Conservation (phyloP, 1,284 basidiomycete genomes). For the Trichosporon sp. region DNA sequence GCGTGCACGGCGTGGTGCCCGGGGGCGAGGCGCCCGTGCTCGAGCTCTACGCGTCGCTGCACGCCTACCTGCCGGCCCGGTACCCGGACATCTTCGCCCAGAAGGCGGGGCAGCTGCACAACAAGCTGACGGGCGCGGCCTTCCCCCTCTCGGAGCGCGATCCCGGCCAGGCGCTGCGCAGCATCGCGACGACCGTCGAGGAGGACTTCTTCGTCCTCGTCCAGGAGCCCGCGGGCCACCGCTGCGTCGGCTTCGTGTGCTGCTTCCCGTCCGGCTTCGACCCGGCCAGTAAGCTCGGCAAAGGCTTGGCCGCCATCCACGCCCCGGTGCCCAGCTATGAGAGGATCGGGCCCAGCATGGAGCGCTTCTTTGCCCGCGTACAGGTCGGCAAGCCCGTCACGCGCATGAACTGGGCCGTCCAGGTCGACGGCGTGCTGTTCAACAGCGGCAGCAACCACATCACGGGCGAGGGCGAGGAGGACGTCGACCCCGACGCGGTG, state of each 20-base stretch:
- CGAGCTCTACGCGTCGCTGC: constrained; percentile 12
- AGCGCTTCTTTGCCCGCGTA: constrained; percentile 17
- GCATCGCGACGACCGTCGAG: constrained; percentile 16
- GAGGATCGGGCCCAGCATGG: constrained; percentile 17
- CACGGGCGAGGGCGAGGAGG: constrained; percentile 5
- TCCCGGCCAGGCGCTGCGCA: not conserved
- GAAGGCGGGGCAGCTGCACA: not conserved
- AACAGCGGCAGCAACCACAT: constrained; percentile 14
- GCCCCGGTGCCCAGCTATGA: constrained; percentile 17
- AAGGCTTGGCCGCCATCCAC: constrained; percentile 13
- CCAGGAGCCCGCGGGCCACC: constrained; percentile 6
- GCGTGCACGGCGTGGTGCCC: constrained; percentile 14
- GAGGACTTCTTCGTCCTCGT: constrained; percentile 19
- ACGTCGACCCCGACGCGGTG: not conserved
- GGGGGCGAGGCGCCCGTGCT: constrained; percentile 13
- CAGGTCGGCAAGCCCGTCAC: constrained; percentile 15
- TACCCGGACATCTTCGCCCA: constrained; percentile 11
- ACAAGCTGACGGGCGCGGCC: constrained; percentile 7
- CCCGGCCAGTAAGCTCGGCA: constrained; percentile 15
- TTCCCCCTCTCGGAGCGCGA: not conserved
- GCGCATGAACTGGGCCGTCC: constrained; percentile 16
- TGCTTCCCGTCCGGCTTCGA: constrained; percentile 19
- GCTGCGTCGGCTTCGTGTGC: constrained; percentile 17
- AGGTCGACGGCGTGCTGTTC: constrained; percentile 13
- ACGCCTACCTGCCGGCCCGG: constrained; percentile 9